Evolutionary conservation across 1,284 basidiomycete genomes (phyloP).

Genomic region (Marasmius sp.): DNA sequence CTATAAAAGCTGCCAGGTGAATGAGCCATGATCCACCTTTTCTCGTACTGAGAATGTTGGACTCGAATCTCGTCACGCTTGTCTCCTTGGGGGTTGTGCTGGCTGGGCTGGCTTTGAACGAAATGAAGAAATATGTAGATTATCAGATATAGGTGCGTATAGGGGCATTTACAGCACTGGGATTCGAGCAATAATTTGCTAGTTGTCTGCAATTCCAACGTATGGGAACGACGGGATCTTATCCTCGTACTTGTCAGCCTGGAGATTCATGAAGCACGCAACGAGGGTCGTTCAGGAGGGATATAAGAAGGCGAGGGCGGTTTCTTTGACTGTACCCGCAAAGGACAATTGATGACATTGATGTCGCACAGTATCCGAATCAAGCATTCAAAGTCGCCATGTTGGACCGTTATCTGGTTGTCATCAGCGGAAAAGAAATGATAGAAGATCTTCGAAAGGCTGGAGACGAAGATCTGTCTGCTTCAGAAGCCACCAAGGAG

Average conservation of each 20-base stretch:
- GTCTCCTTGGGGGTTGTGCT: too few species aligned
- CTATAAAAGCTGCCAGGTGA: too few species aligned
- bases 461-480: conserved; percentile 31
- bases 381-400: conserved; percentile 31
- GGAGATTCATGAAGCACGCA: conserved; percentile 8
- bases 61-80: too few species aligned
- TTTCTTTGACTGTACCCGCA: not conserved
- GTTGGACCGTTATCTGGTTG: conserved; percentile 29
- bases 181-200: too few species aligned
- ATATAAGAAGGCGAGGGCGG: conserved; percentile 5
- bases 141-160: too few species aligned
- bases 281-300: not conserved
- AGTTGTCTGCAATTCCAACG: conserved; percentile 10
- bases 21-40: too few species aligned
- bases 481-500: conserved; percentile 24
- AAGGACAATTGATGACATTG: not conserved
- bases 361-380: conserved; percentile 3
- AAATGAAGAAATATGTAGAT: too few species aligned
- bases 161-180: too few species aligned
- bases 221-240: not conserved
- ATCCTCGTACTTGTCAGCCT: not conserved
- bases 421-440: conserved; percentile 30
- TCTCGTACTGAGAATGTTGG: too few species aligned
- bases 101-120: too few species aligned
- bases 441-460: conserved; percentile 35